Conservation (phyloP, 176 grass and related monocot species). For the Elymus sibiricus region DNA sequence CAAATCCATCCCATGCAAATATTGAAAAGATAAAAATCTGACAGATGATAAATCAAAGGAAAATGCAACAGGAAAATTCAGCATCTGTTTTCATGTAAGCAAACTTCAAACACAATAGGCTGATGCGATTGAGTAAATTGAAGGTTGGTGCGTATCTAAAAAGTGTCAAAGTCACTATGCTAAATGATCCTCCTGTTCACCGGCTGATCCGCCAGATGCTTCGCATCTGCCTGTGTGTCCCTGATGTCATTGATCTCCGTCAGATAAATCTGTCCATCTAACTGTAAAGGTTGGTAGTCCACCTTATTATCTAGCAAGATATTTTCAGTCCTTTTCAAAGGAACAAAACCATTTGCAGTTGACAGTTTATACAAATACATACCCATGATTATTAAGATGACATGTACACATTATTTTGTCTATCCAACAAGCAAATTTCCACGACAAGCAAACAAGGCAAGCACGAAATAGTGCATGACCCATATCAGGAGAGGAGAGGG, state of each 20-base stretch:
- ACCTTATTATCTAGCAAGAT: too few species aligned
- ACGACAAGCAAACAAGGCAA: too few species aligned
- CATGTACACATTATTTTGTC: too few species aligned
- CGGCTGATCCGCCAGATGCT: constrained; percentile 64
- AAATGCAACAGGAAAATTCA: not conserved
- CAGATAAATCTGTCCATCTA: too few species aligned
- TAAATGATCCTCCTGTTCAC: constrained; percentile 61
- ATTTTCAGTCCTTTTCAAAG: too few species aligned
- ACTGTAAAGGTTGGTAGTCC: too few species aligned
- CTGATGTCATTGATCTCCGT: constrained; percentile 65
- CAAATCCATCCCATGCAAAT: not conserved
- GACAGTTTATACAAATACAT: too few species aligned
- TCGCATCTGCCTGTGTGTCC: constrained; percentile 65
- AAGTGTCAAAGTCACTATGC: not conserved
- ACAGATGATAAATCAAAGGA: not conserved
- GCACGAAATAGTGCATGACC: too few species aligned
- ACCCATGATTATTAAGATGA: too few species aligned
- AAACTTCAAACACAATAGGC: constrained; percentile 10
- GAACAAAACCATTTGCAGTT: too few species aligned
- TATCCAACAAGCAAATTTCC: too few species aligned
- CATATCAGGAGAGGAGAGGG: too few species aligned
- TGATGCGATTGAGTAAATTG: constrained; percentile 2
- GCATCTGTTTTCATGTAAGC: not conserved
- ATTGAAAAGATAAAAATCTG: not conserved
- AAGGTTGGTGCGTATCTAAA: not conserved